Evolutionary conservation across 78 protist species (phyloP).

Genomic region (Pigoraptor vietnamica): DNA sequence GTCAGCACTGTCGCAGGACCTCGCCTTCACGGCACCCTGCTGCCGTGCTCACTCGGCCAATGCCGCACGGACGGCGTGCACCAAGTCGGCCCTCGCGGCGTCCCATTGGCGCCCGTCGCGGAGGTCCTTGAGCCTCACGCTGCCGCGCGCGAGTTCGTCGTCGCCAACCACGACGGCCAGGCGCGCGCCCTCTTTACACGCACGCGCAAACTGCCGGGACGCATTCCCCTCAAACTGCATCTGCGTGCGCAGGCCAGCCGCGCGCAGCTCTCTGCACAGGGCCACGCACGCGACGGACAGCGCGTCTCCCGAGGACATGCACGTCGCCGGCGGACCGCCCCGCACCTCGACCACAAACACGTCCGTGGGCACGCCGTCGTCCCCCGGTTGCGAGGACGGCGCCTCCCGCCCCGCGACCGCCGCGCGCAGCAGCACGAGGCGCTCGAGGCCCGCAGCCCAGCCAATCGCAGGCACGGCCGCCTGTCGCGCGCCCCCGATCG

Average conservation of each 20-base stretch:
- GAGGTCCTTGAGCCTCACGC: background rate
- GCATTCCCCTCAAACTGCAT: background rate
- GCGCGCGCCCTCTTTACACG: background rate
- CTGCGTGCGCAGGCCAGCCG: background rate
- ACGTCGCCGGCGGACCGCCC: background rate
- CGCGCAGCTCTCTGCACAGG: background rate
- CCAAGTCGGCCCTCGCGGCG: background rate
- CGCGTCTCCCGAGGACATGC: background rate
- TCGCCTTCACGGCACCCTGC: no score
- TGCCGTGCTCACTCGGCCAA: background rate
- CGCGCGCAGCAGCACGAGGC: background rate
- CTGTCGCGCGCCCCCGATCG: background rate
- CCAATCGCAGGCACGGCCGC: background rate
- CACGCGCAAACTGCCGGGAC: background rate
- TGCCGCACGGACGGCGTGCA: background rate
- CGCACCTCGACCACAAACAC: background rate
- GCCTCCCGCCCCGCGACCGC: background rate
- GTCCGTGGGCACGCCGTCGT: background rate
- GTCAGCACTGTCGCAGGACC: no score
- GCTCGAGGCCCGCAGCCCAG: background rate
- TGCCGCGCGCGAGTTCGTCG: background rate
- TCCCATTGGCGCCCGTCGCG: background rate
- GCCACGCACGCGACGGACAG: background rate
- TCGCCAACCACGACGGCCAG: background rate
- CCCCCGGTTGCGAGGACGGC: no score